Base-by-base conservation (phyloP, 805 yeast species). In the Teunomyces tritomae region DNA sequence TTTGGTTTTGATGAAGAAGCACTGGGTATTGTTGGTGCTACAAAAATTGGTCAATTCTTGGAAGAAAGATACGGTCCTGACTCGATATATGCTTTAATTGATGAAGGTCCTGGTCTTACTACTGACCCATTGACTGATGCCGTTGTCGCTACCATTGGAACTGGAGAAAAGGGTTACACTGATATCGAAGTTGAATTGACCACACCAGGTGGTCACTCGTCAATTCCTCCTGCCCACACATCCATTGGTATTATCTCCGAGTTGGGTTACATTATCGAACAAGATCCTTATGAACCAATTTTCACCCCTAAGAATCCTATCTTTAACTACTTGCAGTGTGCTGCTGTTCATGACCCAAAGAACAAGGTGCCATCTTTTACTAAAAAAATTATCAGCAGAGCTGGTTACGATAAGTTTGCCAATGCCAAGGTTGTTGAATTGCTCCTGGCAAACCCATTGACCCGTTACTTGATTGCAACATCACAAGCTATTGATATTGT, bases 1-100 rank as follows among this genome's bases (percentile, higher is more conserved):
- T 80, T 84, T 58, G 96, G 96, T 1, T 85, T 80, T 55, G 96
- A 89, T 59, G 96, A 88, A 68, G 96, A 89, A 61, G 76, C 79
- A 33, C 73, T 79, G 32, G 95, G 95, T 4, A 49, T 53, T 14
- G 63, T 70, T 6, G 91, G 92, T 45, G 96, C 95, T 5, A 54
- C 59, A 1, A 46, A 64, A n/a, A 67, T 88, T 14, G 73, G 77
- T 8, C 52, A 73, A 34, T 67, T 65, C 49, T 58, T 89, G 16
- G 64, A 70, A 27, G 71, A 77, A 17, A 73, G 74, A 47, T 84
- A 80, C 56, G 96, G 96, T 5, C 56, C 63, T 26, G 73, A 87
- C 50, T 76, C 84, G 0, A 54, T 88, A 28, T 79, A 79, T 52
- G 74, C 84, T 14, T 68, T 89, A 42, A 64, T 88, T n/a, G 96